A percentile compares a stretch with the other conserved stretches of the same genome.
Conservation (phyloP, 805 yeast species). For the Lipomyces starkeyi region DNA sequence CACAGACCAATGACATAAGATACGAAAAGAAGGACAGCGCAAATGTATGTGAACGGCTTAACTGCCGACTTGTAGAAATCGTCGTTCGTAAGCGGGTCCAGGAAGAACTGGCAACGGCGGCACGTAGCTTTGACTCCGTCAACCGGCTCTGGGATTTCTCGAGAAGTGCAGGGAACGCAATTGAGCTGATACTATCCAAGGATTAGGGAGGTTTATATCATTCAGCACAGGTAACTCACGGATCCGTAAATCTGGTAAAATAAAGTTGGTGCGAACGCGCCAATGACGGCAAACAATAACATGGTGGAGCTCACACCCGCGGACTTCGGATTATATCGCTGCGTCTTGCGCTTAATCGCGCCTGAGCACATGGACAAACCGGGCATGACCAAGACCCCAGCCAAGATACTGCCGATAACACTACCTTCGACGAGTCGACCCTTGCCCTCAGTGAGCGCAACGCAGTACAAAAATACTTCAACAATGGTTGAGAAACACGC, state of each 20-base stretch:
- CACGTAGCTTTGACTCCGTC: constrained; percentile 50
- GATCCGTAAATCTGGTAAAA: constrained; percentile 89
- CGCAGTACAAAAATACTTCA: constrained; percentile 89
- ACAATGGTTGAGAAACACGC: constrained; percentile 97
- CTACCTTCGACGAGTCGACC: constrained; percentile 94
- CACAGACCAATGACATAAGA: constrained; percentile 88
- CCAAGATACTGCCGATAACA: constrained; percentile 89
- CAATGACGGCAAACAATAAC: constrained; percentile 87
- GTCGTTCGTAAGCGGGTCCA: constrained; percentile 68
- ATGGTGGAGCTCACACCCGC: constrained; percentile 98
- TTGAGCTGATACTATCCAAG: constrained; percentile 60
- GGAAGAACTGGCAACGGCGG: constrained; percentile 74
- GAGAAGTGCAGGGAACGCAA: constrained; percentile 62
- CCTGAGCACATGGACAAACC: constrained; percentile 98
- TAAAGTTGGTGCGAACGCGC: constrained; percentile 90
- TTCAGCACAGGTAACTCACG: constrained; percentile 17
- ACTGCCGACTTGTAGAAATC: constrained; percentile 74
- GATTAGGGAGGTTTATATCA: not conserved
- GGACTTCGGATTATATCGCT: constrained; percentile 90
- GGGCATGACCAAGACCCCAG: constrained; percentile 88
- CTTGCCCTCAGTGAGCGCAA: constrained; percentile 83
- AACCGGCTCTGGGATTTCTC: constrained; percentile 18
- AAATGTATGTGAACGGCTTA: constrained; percentile 79
- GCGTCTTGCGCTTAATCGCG: constrained; percentile 89
- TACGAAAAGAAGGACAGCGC: constrained; percentile 78